Conservation (phyloP, 2,329 filamentous ascomycete genomes). For the Elsinoe australis region DNA sequence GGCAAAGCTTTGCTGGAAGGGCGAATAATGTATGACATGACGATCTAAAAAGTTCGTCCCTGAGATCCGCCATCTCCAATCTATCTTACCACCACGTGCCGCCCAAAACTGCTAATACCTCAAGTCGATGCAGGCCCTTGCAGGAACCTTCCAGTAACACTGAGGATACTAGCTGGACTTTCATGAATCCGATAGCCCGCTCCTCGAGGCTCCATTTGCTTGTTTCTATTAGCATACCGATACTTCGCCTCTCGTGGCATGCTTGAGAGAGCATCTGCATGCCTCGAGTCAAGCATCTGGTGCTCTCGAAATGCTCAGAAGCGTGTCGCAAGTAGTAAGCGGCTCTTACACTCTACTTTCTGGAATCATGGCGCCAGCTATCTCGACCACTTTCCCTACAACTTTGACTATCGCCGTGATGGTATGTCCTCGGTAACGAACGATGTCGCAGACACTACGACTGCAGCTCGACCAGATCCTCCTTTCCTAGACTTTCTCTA, state of each 20-base stretch:
- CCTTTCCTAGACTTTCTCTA: constrained; percentile 43
- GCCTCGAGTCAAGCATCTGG: constrained; percentile 50
- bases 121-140: background rate
- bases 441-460: constrained; percentile 15
- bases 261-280: constrained; percentile 54
- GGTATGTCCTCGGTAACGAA: background rate
- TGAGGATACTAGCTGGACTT: background rate
- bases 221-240: background rate
- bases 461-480: constrained; percentile 9
- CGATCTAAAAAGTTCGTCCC: constrained; percentile 14
- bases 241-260: constrained; percentile 36
- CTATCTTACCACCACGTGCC: too few relatives aligned
- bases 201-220: background rate
- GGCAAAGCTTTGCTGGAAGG: background rate
- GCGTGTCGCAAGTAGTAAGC: constrained; percentile 36
- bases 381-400: constrained; percentile 34
- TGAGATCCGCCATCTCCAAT: background rate
- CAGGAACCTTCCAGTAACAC: background rate
- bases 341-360: constrained; percentile 48
- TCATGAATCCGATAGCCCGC: background rate
- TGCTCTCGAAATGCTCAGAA: constrained; percentile 39
- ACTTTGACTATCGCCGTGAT: background rate
- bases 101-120: too few relatives aligned
- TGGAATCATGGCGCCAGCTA: constrained; percentile 49
- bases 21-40: constrained; percentile 3